Evolutionary conservation across 257 asterid genomes (phyloP), one percentile per base, ranked within the genome.

Genomic region (Salvia rosmarinus): DNA sequence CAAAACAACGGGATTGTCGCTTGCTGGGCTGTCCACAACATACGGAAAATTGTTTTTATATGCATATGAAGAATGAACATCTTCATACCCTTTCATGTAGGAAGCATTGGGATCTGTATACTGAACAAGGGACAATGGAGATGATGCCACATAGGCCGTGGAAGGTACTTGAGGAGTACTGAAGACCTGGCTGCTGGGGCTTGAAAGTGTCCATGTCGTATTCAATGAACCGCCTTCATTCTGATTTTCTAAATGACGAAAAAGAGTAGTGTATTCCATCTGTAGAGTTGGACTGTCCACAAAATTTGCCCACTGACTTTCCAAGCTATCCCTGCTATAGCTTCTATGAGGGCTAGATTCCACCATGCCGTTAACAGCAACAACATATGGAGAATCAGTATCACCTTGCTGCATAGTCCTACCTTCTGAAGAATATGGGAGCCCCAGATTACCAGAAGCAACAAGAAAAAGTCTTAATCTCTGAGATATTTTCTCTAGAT

Each of bases 391-490:
- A 80, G 76, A 78, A 70, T 85, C 90, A 0, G 82, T 67, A 58
- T 90, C 89, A 57, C 64, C 73, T 43, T 81, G 87, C 75, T 80
- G 85, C 49, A 70, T 25, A 51, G 77, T 40, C 79, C 81, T 83
- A 39, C 79, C 80, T 61, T 86, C 94, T 28, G 62, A 71, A 52
- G 92, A 79, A 76, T 85, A 72, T 7, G 85, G 82, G 34, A 84
- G 72, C 50, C 91, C 98, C 5, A 25, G n/a, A 67, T 94, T 98
- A 75, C 65, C 67, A 21, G 73, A 74, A 43, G 91, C 64, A 71
- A 88, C 81, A 25, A 94, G 94, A 81, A 94, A 94, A 19, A 91
- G 64, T 60, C 96, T 82, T n/a, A 91, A 70, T 70, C 95, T 82
- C 72, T 87, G 91, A 10, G 93, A 89, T 68, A 64, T 73, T 78